phyloP scores from a whole-genome alignment of 2,329 filamentous ascomycete genomes.

The Fusarium subtropicale region DNA sequence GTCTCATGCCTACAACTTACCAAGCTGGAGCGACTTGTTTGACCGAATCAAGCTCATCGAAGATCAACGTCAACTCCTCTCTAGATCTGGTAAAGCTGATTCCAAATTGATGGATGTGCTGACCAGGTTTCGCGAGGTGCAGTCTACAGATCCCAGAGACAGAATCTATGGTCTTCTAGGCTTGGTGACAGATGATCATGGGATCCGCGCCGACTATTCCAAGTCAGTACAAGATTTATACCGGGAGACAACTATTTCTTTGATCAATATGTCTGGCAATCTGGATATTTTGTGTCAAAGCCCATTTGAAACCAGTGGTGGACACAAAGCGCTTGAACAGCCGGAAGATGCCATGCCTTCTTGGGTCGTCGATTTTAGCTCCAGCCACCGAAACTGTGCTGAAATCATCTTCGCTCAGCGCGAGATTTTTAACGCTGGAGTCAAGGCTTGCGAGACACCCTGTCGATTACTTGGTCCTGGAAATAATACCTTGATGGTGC shows the following conservation, averaged over 20 bases:
- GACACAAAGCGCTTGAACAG: not conserved
- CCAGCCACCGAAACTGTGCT: not conserved
- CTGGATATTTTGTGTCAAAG: conserved; percentile 31
- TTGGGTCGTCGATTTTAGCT: conserved; percentile 21
- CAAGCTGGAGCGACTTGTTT: not conserved
- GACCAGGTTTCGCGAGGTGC: conserved; percentile 1
- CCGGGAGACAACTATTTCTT: not conserved
- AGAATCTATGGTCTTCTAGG: conserved; percentile 22
- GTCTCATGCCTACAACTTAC: not conserved
- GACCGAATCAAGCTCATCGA: conserved; percentile 12
- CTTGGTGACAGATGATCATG: conserved; percentile 17
- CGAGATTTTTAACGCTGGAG: conserved; percentile 3
- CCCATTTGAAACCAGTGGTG: conserved; percentile 1
- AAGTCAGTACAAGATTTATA: conserved; percentile 1
- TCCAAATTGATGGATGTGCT: conserved; percentile 21
- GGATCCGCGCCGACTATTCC: conserved; percentile 14
- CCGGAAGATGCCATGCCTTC: not conserved
- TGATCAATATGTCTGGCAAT: conserved; percentile 18
- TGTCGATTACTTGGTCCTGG: not conserved
- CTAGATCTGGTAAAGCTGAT: fast-evolving
- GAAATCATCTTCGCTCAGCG: conserved; percentile 29
- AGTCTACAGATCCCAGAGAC: conserved; percentile 17
- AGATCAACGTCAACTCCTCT: conserved; percentile 7
- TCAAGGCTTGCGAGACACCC: not conserved
- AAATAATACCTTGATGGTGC: not conserved